phyloP scores from a whole-genome alignment of 495 filamentous ascomycete genomes.

The Acidiella bohemica region DNA sequence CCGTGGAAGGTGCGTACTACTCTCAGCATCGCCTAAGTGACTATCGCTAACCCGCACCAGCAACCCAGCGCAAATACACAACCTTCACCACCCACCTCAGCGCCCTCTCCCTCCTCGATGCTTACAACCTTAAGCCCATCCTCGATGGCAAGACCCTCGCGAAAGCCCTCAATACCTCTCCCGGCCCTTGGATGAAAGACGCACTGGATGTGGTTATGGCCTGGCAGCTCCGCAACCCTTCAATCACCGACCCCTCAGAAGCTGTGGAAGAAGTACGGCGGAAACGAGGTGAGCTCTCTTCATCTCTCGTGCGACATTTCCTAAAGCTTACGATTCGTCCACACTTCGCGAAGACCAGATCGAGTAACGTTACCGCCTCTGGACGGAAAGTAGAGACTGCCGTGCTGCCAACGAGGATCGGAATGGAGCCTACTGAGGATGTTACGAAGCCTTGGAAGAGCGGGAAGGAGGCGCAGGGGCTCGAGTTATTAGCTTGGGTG shows the following conservation, averaged over 20 bases:
- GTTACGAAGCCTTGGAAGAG: conserved; percentile 62
- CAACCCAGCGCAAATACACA: conserved; percentile 37
- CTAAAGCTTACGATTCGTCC: conserved; percentile 33
- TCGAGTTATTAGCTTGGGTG: conserved; percentile 55
- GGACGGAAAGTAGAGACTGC: conserved; percentile 19
- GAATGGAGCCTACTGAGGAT: conserved; percentile 29
- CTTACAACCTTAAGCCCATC: conserved; percentile 30
- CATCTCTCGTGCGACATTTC: conserved; percentile 27
- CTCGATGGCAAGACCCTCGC: conserved; percentile 46
- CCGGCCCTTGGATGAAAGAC: conserved; percentile 65
- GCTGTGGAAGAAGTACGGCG: conserved; percentile 51
- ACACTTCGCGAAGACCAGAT: conserved; percentile 24
- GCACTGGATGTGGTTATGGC: conserved; percentile 59
- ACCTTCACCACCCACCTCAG: conserved; percentile 41
- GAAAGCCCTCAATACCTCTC: conserved; percentile 43
- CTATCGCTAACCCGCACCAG: conserved; percentile 15
- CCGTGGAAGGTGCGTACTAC: conserved; percentile 8
- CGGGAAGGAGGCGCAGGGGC: conserved; percentile 39
- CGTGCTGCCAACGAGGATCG: conserved; percentile 12
- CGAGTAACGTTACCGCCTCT: conserved; percentile 15
- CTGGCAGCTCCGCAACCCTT: conserved; percentile 78
- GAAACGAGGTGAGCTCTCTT: conserved; percentile 29
- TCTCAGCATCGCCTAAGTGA: too few species aligned
- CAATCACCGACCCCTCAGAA: conserved; percentile 41
- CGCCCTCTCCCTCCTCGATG: conserved; percentile 33